Base-by-base conservation (phyloP, 495 filamentous ascomycete species). In the Annulohypoxylon bovei region DNA sequence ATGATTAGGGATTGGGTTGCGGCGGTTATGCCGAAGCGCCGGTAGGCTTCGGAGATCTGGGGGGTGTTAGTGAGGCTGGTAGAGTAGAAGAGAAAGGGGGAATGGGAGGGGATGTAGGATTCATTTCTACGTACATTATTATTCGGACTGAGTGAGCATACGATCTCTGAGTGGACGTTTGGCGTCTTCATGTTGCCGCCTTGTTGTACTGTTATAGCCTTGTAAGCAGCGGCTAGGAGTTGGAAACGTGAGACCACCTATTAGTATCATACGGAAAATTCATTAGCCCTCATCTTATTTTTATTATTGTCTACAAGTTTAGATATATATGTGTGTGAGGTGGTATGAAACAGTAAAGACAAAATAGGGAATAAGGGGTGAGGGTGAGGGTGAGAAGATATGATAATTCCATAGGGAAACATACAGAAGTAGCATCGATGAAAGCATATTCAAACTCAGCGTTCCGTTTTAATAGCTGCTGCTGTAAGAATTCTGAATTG, bases 141-240 rank as follows among this genome's bases (percentile, higher is more conserved):
- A 53, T 91, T 93, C 0, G 90, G 85, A 55, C 88, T 92, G 8
- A 99, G 81, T 11, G 88, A 89, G 72, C 92, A 92, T 2, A 99
- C 94, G 63, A 93, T 92, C 77, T 98, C 95, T 0, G 94, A 95
- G 72, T 98, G 95, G 9, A 98, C 89, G 75, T 97, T 98, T 35
- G 89, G 87, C 23, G 92, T 95, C 70, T 88, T 89, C 30, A 95
- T 80, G 22, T 88, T 86, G 0, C 81, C 81, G 42, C 70, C 76
- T 14, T 88, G 60, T 30, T 86, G 80, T 68, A 90, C 87, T 68
- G 90, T 93, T 52, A 93, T 81, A 5, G 94, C 93, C 72, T 90
- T 86, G 76, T 91, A 97, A 27, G 90, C 82, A 7, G 94, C 94
- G 3, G 92, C 89, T 32, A 95, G 83, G 33, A 89, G 79, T 72